phyloP scores from a whole-genome alignment of 768 basidiomycete genomes.

The Favolaschia claudopus region DNA sequence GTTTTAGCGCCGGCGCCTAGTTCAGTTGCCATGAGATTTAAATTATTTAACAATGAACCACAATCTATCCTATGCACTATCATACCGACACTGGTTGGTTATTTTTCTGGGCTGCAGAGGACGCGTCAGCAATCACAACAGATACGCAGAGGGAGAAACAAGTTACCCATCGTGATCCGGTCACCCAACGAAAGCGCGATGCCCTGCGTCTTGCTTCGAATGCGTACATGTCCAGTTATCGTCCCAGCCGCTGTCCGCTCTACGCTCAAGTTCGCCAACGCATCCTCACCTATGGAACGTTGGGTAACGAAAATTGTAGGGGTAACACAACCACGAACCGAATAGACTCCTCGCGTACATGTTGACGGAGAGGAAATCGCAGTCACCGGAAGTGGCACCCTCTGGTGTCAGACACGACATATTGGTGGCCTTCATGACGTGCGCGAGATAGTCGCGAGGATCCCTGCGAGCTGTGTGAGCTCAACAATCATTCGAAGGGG shows the following conservation, averaged over 20 bases:
- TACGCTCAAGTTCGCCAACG: constrained; percentile 92
- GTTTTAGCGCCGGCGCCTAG: background rate
- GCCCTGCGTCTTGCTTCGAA: constrained; percentile 97
- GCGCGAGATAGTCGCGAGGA: constrained; percentile 88
- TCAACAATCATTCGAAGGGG: background rate
- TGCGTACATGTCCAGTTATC: constrained; percentile 93
- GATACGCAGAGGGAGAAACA: background rate
- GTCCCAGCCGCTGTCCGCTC: constrained; percentile 84
- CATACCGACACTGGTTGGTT: constrained; percentile 21
- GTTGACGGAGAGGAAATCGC: constrained; percentile 96
- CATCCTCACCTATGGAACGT: constrained; percentile 82
- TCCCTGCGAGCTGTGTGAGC: constrained; percentile 53
- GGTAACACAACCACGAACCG: constrained; percentile 67
- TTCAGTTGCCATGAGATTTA: no score
- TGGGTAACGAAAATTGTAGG: background rate
- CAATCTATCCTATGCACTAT: constrained; percentile 3
- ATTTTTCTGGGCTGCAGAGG: constrained; percentile 22
- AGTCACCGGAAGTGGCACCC: constrained; percentile 93
- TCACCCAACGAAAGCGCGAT: constrained; percentile 96
- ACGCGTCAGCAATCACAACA: background rate
- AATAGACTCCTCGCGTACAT: constrained; percentile 96
- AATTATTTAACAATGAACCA: constrained; percentile 9
- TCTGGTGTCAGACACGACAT: constrained; percentile 98
- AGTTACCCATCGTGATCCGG: constrained; percentile 73
- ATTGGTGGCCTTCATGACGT: constrained; percentile 97